Evolutionary conservation across 148 eudicot species (phyloP).

Genomic region (Chenopodium formosanum): DNA sequence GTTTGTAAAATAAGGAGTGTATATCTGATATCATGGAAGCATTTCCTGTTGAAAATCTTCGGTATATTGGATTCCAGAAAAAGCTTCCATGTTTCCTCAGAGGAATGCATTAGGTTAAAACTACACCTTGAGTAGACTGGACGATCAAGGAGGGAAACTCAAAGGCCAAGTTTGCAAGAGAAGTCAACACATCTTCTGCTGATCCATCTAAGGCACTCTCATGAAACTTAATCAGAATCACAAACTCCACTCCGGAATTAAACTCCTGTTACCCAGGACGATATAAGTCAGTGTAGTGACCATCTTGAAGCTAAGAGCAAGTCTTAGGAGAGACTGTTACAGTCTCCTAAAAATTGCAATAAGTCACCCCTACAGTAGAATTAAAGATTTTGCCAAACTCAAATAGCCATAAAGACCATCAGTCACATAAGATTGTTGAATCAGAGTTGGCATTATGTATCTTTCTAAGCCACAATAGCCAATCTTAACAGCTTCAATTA

Average conservation of each 20-base stretch:
- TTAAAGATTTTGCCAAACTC: not conserved
- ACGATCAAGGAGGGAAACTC: slow-evolving; percentile 74
- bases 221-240: slow-evolving; percentile 57
- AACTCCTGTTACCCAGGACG: slow-evolving; percentile 59
- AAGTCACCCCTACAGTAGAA: not conserved
- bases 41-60: not conserved
- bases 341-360: not conserved
- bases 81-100: not conserved
- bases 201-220: slow-evolving; percentile 49
- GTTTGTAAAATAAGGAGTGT: not conserved
- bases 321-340: too few species aligned
- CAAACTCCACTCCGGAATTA: slow-evolving; percentile 74
- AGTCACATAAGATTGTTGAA: not conserved
- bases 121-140: slow-evolving; percentile 72
- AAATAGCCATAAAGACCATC: not conserved
- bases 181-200: slow-evolving; percentile 63
- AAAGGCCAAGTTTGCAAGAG: slow-evolving; percentile 48
- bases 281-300: slow-evolving; percentile 6
- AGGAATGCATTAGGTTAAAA: not conserved
- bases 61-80: not conserved
- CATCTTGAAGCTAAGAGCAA: not conserved
- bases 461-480: not conserved
- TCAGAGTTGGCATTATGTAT: not conserved
- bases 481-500: not conserved
- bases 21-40: not conserved